These are phyloP conservation scores for Fragilaria radians DNA, from an alignment of 108 stramenopile species.

Conservation along the genomic window DNA sequence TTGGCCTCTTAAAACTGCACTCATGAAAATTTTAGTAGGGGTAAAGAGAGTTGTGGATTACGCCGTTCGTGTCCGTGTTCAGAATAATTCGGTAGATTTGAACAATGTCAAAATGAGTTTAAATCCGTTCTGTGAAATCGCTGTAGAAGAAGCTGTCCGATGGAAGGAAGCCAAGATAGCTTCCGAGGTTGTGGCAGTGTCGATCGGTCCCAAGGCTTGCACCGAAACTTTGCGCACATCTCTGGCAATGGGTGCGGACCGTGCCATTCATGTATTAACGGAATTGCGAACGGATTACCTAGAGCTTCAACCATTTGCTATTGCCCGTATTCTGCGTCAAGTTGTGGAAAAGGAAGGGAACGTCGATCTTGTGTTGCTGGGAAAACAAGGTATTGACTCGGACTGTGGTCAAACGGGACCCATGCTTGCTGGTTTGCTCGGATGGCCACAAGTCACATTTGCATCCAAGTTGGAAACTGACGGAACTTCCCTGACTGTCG, in stretches of 20 bases:
- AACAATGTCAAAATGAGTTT: constrained; percentile 98
- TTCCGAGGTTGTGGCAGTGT: constrained; percentile 90
- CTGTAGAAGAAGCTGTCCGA: constrained; percentile 95
- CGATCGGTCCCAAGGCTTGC: constrained; percentile 96
- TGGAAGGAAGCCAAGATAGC: constrained; percentile 89
- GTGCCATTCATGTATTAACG: constrained; percentile 92
- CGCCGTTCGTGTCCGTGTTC: constrained; percentile 97
- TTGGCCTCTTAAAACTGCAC: too few relatives aligned
- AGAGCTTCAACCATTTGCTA: constrained; percentile 94
- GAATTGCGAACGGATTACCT: constrained; percentile 91
- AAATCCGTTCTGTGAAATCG: constrained; percentile 99
- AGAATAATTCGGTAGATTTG: constrained; percentile 91
- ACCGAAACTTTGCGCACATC: constrained; percentile 93
- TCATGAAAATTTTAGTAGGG: constrained; percentile 92
- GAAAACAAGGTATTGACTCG: constrained; percentile 99
- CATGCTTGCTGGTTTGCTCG: constrained; percentile 93
- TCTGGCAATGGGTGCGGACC: constrained; percentile 84
- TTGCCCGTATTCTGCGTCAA: constrained; percentile 72
- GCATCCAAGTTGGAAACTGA: constrained; percentile 80
- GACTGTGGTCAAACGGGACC: constrained; percentile 87
- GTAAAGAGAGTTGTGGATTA: constrained; percentile 98
- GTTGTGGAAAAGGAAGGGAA: constrained; percentile 82
- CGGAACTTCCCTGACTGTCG: constrained; percentile 75
- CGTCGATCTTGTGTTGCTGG: constrained; percentile 90
- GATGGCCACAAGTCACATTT: constrained; percentile 96